Evolutionary conservation across 2,329 filamentous ascomycete species (phyloP), one percentile per base, ranked within the genome.

Genomic region (Macrophomina pseudophaseolina): DNA sequence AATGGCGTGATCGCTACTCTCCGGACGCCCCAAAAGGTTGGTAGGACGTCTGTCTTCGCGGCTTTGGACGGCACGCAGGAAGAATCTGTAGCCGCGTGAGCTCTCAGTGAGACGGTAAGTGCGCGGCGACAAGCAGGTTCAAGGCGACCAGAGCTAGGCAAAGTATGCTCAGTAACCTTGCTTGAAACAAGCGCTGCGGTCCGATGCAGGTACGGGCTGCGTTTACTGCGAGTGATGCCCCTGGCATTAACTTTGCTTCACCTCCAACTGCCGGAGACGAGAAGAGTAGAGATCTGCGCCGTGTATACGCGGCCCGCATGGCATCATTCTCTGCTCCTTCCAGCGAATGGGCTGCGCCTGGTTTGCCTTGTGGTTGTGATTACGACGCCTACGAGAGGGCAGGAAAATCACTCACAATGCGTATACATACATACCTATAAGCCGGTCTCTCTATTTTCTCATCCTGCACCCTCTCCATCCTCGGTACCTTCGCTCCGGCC

Each of bases 221-320:
- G n/a, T 16, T 12, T 5, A 12, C 14, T 23, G 42, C 5, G 46
- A 18, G 5, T 4, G 32, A 23, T 23, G 23, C 23, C 23, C 5
- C 28, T 32, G 23, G 32, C 32, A 38, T 23, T n/a, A 14, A 23
- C 23, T 44, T 54, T 40, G 40, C 18, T 40, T 60, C 6, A 14
- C 35, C n/a, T n/a, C 7, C 42, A 38, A 49, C 44, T 49, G 44
- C 32, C 30, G 32, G 44, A 18, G 5, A 11, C 33, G 16, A 7
- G 14, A 54, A 5, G 14, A 32, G 2, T 4, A 28, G 33, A 8
- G 58, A 51, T 62, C 58, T 14, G 33, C 44, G 12, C 2, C n/a
- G n/a, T 14, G 58, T 48, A 38, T 62, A 62, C 58, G 58, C 58
- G 58, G 58, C 44, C 51, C 16, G n/a, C 4, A 49, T 38, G 56